Base-by-base conservation (phyloP, 805 yeast genomes). In the Kodamaea nitidulidarum region DNA sequence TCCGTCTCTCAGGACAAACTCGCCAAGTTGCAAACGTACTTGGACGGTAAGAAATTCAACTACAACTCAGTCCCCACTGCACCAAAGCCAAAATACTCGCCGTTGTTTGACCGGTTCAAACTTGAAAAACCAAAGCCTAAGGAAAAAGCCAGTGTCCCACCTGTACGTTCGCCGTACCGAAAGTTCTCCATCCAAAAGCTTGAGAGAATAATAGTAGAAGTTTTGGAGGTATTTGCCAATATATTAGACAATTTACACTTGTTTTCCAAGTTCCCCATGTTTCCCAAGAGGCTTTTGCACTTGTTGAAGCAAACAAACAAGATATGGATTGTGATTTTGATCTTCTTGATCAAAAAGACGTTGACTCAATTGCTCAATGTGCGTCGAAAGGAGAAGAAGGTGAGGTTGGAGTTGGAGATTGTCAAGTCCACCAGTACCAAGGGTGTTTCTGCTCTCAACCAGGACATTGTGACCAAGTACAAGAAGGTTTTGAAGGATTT, bases 261-360 rank as follows among this genome's bases (percentile, higher is more conserved):
- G 32, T 59, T 68, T 21, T 64, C 70, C 31, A 58, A 62, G 40
- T 46, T 68, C 22, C 74, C 74, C 15, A 62, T 67, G 68, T 68
- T 68, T 41, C 74, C 74, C 2, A 47, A 62, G 40, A 44, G 43
- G 15, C 46, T 68, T 7, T 22, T 50, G 14, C 52, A 52, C 6
- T 39, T 67, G 15, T 51, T 68, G 35, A 65, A 64, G 39, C 68
- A 67, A 38, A 68, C 74, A 40, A 68, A 68, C 47, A 65, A 64
- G 44, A 45, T 68, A 31, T 68, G 74, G 74, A 61, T 68, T 27
- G 50, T 68, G 15, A 61, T 68, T 9, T 50, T 68, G 44, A 49
- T 68, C 3, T 68, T 68, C 35, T 56, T 68, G 49, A 62, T 68
- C 15, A 46, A 72, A 28, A 67, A 67, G 40, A 67, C 73, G 7